Base-by-base conservation (phyloP, 2,329 filamentous ascomycete genomes). In the Leptosphaerulina australis region DNA sequence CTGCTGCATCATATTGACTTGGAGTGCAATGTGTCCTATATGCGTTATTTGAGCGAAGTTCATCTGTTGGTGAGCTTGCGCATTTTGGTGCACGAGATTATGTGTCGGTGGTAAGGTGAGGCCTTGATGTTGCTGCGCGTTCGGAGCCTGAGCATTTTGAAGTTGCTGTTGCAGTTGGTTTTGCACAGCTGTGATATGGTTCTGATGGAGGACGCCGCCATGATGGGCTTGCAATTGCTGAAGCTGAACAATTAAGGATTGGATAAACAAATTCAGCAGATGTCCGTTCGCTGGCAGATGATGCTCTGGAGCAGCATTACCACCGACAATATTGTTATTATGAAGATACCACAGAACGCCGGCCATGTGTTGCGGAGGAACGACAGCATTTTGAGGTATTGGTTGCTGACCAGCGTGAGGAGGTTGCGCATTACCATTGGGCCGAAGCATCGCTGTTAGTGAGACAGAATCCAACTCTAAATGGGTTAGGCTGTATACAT, bases 401-500 rank as follows among this genome's bases (percentile, higher is more conserved):
- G 29, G 20, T 14, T 40, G 48, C 21, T 43, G 37, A 17, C 15
- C 43, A n/a, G 28, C 26, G 3, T 35, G 36, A 4, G 37, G 34
- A 25, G 29, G 26, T 18, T 47, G 43, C 21, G 33, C 43, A 25
- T 59, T 57, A 8, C 24, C 39, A 14, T 41, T 44, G 14, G 51
- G 48, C 30, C 60, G 58, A 15, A 68, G 54, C 4, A 65, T 38
- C 8, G 60, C 66, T 11, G 81, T 84, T 29, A 89, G 70, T 5
- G 87, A 90, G 0, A 89, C 83, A 0, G 84, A 86, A 58, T 88
- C 79, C 2, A 90, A 72, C 7, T 79, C 78, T 12, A 90, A 66
- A 15, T 77, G 79, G 53, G 80, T 75, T 10, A 89, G 68, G 2
- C 68, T 75, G 6, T 70, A 65, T 4, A 72, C 63, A 15, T 77